Percentiles rank a stretch among this genome's conserved stretches.
Evolutionary conservation across 2,329 filamentous ascomycete species (phyloP).

Genomic region (Epichloe baconii): DNA sequence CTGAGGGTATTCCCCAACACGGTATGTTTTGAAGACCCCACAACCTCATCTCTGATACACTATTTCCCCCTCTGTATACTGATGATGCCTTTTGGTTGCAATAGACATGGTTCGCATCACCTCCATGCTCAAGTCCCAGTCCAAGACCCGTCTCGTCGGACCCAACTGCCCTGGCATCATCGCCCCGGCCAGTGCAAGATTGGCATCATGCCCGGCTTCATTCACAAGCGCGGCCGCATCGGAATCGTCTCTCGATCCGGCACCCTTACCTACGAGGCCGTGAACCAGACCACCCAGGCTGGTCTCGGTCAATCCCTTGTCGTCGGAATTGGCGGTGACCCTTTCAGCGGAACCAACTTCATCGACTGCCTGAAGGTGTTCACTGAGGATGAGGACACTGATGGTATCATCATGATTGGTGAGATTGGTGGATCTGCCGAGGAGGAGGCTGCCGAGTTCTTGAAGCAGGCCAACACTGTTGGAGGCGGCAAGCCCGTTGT

Average conservation of each 20-base stretch:
- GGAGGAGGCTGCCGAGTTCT: conserved; percentile 95
- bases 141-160: conserved; percentile 90
- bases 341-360: conserved; percentile 98
- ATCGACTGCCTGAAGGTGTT: conserved; percentile 98
- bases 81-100: conserved; percentile 4
- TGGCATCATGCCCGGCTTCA: conserved; percentile 98
- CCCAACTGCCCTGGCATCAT: conserved; percentile 99
- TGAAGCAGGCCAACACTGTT: conserved; percentile 80
- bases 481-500: conserved; percentile 85
- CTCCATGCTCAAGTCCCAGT: conserved; percentile 92
- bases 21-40: conserved; percentile 39
- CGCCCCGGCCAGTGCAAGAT: conserved; percentile 96
- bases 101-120: conserved; percentile 98
- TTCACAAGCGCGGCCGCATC: conserved; percentile 98
- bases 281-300: conserved; percentile 97
- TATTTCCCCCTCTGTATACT: not conserved
- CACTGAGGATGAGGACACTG: conserved; percentile 87
- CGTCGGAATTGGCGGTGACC: conserved; percentile 95
- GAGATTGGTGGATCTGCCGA: conserved; percentile 96
- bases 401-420: conserved; percentile 99
- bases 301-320: conserved; percentile 96
- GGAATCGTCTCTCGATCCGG: conserved; percentile 97
- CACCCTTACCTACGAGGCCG: conserved; percentile 97
- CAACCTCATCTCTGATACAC: not conserved
- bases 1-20: conserved; percentile 94